Conservation (phyloP, 768 basidiomycete genomes). For the Mrakia frigida region DNA sequence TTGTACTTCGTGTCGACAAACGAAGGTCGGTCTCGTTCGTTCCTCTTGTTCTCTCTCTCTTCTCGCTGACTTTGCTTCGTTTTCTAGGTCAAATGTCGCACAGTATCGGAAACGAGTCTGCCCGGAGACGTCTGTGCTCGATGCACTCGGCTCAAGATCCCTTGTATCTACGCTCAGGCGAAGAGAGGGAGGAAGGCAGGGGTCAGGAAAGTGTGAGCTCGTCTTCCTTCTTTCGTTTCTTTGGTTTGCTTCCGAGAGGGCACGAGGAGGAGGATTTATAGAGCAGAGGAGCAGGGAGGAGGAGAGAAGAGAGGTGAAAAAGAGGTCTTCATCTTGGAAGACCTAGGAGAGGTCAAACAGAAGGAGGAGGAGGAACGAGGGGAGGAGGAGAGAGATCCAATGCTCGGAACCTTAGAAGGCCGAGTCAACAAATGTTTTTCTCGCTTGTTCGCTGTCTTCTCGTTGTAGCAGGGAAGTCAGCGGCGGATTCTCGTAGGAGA, state of each 20-base stretch:
- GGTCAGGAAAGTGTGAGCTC: neutral
- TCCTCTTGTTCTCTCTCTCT: neutral
- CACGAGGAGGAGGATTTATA: too few relatives aligned
- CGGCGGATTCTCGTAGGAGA: too few relatives aligned
- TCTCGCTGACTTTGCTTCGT: neutral
- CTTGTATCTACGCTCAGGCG: constrained; percentile 8
- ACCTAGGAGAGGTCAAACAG: too few relatives aligned
- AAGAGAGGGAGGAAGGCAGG: constrained; percentile 13
- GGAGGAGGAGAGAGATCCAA: too few relatives aligned
- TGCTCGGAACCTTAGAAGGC: too few relatives aligned
- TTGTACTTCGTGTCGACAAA: neutral
- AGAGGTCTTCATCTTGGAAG: too few relatives aligned
- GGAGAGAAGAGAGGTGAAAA: too few relatives aligned
- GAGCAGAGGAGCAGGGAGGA: too few relatives aligned
- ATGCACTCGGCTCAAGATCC: neutral
- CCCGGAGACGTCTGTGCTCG: neutral
- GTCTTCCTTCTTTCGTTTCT: neutral
- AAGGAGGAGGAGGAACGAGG: too few relatives aligned
- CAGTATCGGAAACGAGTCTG: neutral
- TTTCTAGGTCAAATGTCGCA: constrained; percentile 1
- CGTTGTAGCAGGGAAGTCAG: too few relatives aligned
- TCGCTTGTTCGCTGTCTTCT: too few relatives aligned
- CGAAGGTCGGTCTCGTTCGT: neutral
- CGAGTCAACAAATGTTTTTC: too few relatives aligned
- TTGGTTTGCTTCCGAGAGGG: neutral